A percentile compares a stretch with the other conserved stretches of the same genome.
phyloP scores from a whole-genome alignment of 495 filamentous ascomycete species.

The Echria macrotheca region DNA sequence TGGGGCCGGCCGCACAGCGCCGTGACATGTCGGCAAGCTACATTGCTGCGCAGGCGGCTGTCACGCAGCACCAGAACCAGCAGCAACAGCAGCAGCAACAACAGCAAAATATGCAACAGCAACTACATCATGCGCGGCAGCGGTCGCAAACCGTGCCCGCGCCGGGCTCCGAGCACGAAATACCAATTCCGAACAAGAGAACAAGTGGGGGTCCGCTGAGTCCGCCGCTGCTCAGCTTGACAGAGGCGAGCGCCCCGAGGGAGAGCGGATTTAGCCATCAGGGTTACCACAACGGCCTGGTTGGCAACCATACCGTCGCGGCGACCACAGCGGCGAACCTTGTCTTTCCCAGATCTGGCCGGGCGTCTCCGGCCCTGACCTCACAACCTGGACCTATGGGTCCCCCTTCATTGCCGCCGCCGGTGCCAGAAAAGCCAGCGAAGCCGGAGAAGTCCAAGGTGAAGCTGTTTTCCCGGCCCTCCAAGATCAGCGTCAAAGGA shows the following conservation, averaged over 20 bases:
- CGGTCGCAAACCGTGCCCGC: slow-evolving; percentile 64
- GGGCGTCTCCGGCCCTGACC: slow-evolving; percentile 44
- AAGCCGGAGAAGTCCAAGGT: slow-evolving; percentile 73
- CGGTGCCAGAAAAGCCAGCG: slow-evolving; percentile 57
- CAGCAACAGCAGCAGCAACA: slow-evolving; percentile 40
- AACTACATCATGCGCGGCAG: slow-evolving; percentile 53
- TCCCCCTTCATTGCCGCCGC: slow-evolving; percentile 19
- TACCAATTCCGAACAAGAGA: slow-evolving; percentile 32
- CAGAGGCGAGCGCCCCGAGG: slow-evolving; percentile 49
- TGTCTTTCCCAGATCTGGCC: slow-evolving; percentile 66
- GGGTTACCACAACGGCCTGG: slow-evolving; percentile 59
- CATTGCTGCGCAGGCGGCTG: slow-evolving; percentile 87
- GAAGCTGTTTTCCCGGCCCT: slow-evolving; percentile 9
- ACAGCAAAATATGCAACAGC: slow-evolving; percentile 37
- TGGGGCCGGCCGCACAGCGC: slow-evolving; percentile 33
- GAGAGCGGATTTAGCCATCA: slow-evolving; percentile 48
- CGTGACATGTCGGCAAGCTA: slow-evolving; percentile 60
- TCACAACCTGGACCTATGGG: no score
- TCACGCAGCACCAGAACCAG: slow-evolving; percentile 54
- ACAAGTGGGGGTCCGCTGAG: slow-evolving; percentile 45
- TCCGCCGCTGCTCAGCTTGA: slow-evolving; percentile 53
- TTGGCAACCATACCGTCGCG: slow-evolving; percentile 61
- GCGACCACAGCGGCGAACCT: slow-evolving; percentile 81
- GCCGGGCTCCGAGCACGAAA: slow-evolving; percentile 32
- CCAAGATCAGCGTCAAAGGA: slow-evolving; percentile 49